Percentiles rank a stretch among this genome's conserved stretches.
Conservation (phyloP, 2,329 filamentous ascomycete genomes). For the Phialophora macrospora region DNA sequence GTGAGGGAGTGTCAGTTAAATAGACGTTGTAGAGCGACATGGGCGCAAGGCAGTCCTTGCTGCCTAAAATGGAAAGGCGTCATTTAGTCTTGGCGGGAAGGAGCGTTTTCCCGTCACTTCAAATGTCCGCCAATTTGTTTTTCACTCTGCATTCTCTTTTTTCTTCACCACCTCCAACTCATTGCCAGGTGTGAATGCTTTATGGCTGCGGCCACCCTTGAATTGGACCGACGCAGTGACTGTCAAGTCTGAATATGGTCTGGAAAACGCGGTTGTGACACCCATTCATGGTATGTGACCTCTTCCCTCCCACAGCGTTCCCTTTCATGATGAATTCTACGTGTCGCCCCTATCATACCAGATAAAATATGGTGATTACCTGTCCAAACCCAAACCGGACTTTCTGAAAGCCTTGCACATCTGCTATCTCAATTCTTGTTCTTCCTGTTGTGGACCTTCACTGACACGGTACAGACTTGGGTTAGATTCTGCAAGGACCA, state of each 20-base stretch:
- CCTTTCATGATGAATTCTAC: slow-evolving; percentile 59
- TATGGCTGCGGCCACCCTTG: neutral
- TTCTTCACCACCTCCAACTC: neutral
- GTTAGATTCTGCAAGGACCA: neutral
- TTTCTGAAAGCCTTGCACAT: slow-evolving; percentile 51
- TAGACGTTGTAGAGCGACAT: slow-evolving; percentile 12
- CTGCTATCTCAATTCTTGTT: neutral
- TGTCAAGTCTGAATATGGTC: neutral
- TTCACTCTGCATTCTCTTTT: neutral
- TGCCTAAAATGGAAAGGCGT: slow-evolving; percentile 21
- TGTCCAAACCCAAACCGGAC: slow-evolving; percentile 62
- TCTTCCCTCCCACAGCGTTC: slow-evolving; percentile 18
- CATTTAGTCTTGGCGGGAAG: slow-evolving; percentile 23
- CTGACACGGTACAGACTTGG: slow-evolving; percentile 8
- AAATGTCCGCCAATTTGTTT: slow-evolving; percentile 9
- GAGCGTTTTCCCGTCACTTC: slow-evolving; percentile 7
- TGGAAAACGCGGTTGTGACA: neutral
- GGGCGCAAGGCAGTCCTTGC: slow-evolving; percentile 1
- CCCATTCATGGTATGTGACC: slow-evolving; percentile 10
- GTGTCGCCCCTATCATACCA: slow-evolving; percentile 68
- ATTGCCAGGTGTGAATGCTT: neutral
- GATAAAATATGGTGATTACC: slow-evolving; percentile 61
- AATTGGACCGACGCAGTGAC: neutral
- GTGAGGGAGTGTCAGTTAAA: slow-evolving; percentile 20
- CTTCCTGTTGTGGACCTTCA: neutral